Base-by-base conservation (phyloP, 371 early-diverging fungal genomes). In the Blakeslea trispora region DNA sequence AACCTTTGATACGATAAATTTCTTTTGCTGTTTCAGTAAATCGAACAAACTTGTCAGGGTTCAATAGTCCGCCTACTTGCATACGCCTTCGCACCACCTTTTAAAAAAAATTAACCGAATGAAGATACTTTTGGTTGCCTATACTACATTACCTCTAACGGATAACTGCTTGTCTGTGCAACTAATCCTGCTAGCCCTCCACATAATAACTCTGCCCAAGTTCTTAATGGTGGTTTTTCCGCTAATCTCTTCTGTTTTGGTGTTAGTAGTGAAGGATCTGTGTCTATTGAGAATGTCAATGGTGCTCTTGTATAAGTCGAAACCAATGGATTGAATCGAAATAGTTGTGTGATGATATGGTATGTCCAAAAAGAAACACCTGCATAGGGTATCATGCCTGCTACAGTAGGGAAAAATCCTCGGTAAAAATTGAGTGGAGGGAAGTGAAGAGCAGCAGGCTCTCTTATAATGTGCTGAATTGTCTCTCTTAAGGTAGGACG, bases 301-400 rank as follows among this genome's bases (percentile, higher is more conserved):
- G 70, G 66, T 8, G 31, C 51, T 1, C 66, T 63, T 23, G 73
- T 69, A 35, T 71, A 73, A 10, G 70, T 52, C 10, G 74, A 52
- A 1, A 55, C 55, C 1, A 68, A 34, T 11, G 82, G 74, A 41
- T 82, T 57, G 22, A 68, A 77, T 15, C 88, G 80, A 31, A 75
- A 83, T 42, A 84, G 58, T 21, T 84, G 64, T 3, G 84, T 85
- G 32, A 89, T 57, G 21, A 72, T 57, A 55, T 91, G 85, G 58
- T 94, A 88, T 5, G 86, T 86, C 63, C 84, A 85, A 66, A 95
- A 93, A 2, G 94, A 89, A 3, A 92, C 92, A 15, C 98, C 98
- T 8, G 96, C 97, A 59, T 98, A 98, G 4, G 98, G 98, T 4
- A 97, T 75, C 81, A 97, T 97, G 11, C 98, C 98, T 57, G 84